These are phyloP conservation scores for Collybia sordida DNA, from an alignment of 768 basidiomycete genomes.

Conservation along the genomic window DNA sequence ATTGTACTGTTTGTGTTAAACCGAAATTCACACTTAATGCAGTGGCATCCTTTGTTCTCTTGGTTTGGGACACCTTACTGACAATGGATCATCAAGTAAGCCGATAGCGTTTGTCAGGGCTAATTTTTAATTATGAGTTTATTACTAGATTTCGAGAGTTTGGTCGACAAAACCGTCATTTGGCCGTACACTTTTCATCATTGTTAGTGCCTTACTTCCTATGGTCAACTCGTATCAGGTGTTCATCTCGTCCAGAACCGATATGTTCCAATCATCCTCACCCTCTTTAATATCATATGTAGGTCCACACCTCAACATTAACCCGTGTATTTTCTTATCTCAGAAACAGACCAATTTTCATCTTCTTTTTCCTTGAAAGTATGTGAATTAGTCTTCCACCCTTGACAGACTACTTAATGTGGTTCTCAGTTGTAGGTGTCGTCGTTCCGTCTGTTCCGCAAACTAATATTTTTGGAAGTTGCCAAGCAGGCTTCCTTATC, in stretches of 20 bases:
- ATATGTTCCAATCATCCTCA: background rate
- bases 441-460: background rate
- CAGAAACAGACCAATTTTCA: background rate
- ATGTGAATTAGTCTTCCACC: background rate
- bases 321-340: no score
- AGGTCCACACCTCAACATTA: background rate
- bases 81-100: background rate
- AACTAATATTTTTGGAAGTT: constrained; percentile 1
- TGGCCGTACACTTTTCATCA: background rate
- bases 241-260: background rate
- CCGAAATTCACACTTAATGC: background rate
- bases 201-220: background rate
- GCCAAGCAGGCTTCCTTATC: constrained; percentile 6
- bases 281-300: background rate
- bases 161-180: background rate
- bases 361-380: background rate
- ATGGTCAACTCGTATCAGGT: background rate
- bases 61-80: background rate
- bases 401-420: background rate
- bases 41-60: background rate
- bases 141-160: constrained; percentile 1
- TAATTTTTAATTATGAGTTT: background rate
- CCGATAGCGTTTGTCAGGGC: no score
- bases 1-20: no score
- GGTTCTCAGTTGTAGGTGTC: no score